Base-by-base conservation (phyloP, 2,329 filamentous ascomycete genomes). In the Exophiala xenobiotica region DNA sequence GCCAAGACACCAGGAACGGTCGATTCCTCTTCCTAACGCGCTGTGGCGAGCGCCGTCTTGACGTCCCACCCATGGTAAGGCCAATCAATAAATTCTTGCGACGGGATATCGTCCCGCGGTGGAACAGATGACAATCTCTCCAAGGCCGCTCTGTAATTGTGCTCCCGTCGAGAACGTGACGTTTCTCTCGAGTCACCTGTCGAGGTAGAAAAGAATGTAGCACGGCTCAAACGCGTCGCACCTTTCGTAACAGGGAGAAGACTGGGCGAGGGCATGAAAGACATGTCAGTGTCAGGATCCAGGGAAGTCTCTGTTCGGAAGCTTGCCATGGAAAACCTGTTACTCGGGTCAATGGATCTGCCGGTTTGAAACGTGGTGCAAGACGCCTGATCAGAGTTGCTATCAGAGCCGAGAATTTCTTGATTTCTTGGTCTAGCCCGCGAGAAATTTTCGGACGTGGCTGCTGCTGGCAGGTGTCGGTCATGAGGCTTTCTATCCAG, bases 81-180 rank as follows among this genome's bases (percentile, higher is more conserved):
- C 41, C 46, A 55, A 18, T 62, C 56, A 38, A 62, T 59, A 35
- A 59, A 62, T 18, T 58, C 54, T 24, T 62, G 60, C 4, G 58
- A 61, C 20, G 58, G 45, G n/a, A 61, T 55, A 9, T 61, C 57
- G n/a, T 61, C 58, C 33, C 58, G 44, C 16, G 48, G 33, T 24
- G 56, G 53, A 18, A 49, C 29, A 26, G 53, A 46, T 24, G 56
- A 52, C 7, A 61, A 38, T 37, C 55, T 53, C 26, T 60, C 58
- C 26, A 62, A 43, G 6, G 48, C 51, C 22, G 56, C 51, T 8
- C 54, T 38, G 39, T 59, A 53, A 22, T 50, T 51, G 16, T 47
- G 53, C 37, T 54, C 49, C 22, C 38, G 51, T 14, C 49, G 54
- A 37, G 19, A 46, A 9, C 53, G 42, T 20, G 41, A 51, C 20